These are phyloP conservation scores for Yamadazyma triangularis DNA, from an alignment of 1,139 yeast species.

Conservation along the genomic window DNA sequence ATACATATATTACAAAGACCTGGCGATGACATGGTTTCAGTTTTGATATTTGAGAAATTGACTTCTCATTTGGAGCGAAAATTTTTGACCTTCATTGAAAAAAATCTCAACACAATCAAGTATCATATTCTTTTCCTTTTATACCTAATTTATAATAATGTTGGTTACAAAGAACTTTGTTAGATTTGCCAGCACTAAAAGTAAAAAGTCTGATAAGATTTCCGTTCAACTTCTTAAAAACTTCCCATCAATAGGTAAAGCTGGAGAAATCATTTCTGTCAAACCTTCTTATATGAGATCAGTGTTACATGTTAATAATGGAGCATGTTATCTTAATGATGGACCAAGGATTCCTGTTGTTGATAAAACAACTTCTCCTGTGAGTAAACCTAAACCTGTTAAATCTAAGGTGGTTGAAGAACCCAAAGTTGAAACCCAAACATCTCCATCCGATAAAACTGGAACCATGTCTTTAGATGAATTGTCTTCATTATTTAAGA, in stretches of 20 bases:
- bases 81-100: background rate
- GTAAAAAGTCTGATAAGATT: background rate
- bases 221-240: constrained; percentile 63
- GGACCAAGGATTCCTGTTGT: constrained; percentile 63
- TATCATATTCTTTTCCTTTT: too few species aligned
- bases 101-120: too few species aligned
- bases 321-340: constrained; percentile 65
- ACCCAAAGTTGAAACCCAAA: constrained; percentile 2
- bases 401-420: constrained; percentile 7
- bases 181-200: background rate
- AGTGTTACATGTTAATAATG: constrained; percentile 61
- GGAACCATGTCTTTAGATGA: constrained; percentile 37
- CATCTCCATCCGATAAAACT: constrained; percentile 5
- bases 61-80: too few species aligned
- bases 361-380: constrained; percentile 16
- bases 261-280: constrained; percentile 74
- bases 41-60: too few species aligned
- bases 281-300: constrained; percentile 82
- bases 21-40: too few species aligned
- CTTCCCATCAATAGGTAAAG: constrained; percentile 54
- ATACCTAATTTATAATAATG: too few species aligned
- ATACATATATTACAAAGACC: constrained; percentile 52
- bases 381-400: constrained; percentile 2
- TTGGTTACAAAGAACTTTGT: background rate
- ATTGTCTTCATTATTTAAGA: constrained; percentile 32